Evolutionary conservation across 2,329 filamentous ascomycete genomes (phyloP).

Genomic region (Fusarium haematococcum): DNA sequence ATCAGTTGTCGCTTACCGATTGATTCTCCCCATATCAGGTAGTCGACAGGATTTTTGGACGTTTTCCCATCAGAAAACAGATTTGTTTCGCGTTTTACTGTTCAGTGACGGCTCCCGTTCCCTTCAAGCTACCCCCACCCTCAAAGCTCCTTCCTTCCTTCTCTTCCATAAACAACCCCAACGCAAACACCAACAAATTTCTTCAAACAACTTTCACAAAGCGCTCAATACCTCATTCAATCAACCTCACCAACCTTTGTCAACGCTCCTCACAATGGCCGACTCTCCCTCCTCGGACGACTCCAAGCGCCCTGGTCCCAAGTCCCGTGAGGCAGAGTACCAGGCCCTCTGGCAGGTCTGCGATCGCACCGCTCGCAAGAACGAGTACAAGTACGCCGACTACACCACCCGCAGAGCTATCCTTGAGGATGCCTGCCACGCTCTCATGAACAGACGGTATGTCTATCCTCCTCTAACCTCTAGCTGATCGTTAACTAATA

Average conservation of each 20-base stretch:
- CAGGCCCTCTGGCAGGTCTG: slow-evolving; percentile 42
- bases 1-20: not conserved
- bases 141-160: not conserved
- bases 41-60: not conserved
- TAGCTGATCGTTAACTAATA: not conserved
- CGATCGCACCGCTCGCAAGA: slow-evolving; percentile 30
- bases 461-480: not conserved
- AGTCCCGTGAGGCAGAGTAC: slow-evolving; percentile 39
- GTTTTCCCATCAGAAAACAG: not conserved
- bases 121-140: not conserved
- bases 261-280: slow-evolving; percentile 15
- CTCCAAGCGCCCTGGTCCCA: not conserved
- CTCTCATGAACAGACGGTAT: slow-evolving; percentile 32
- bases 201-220: not conserved
- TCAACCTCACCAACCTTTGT: not conserved
- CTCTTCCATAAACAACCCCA: not conserved
- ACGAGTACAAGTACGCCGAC: slow-evolving; percentile 13
- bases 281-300: not conserved
- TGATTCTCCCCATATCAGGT: not conserved
- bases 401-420: slow-evolving; percentile 10
- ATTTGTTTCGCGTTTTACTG: not conserved
- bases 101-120: not conserved
- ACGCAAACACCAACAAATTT: not conserved
- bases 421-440: slow-evolving; percentile 6
- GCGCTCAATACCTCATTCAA: not conserved